Evolutionary conservation across 352 stramenopile genomes (phyloP), one percentile per base, ranked within the genome.

Genomic region (Halophytophthora batemanensis): DNA sequence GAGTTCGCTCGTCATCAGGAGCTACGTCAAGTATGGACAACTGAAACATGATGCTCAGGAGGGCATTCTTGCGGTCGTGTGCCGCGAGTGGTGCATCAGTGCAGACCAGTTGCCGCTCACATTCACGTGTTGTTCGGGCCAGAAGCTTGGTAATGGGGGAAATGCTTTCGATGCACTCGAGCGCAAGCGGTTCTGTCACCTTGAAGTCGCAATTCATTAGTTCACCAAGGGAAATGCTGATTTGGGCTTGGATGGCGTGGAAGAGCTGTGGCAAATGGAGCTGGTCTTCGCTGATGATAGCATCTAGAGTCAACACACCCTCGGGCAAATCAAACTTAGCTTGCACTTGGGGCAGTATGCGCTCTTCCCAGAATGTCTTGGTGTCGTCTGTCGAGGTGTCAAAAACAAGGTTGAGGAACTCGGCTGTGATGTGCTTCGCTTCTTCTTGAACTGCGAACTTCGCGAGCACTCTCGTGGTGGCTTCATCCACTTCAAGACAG

Each of bases 351-450:
- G 80, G 74, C 2, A 87, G 15, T 29, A 91, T 64, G 10, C 62
- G 67, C n/a, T 80, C 66, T 14, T 69, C 46, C 71, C 75, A 87
- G 38, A 87, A 82, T 0, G 18, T 0, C 48, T 52, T 76, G 6
- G 64, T 53, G 23, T 82, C 71, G 11, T 21, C 11, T 22, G 54
- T 63, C 0, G 47, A 60, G 3, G 43, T 50, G 0, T 69, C 71
- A 8, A 89, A 52, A 12, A 81, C 50, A 21, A 89, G 51, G 39
- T 87, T 91, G 35, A 86, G 73, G 45, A 89, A 82, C 15, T 76
- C 69, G 2, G 81, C 19, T 2, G 50, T 34, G 15, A 77, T 53
- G 17, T 59, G 42, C 1, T 50, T 50, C 8, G 56, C 52, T 34
- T 64, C 38, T 13, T 62, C 28, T 6, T 61, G 50, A n/a, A 73